Base-by-base conservation (phyloP, 2,329 filamentous ascomycete genomes). In the Cladosporium colombiae region DNA sequence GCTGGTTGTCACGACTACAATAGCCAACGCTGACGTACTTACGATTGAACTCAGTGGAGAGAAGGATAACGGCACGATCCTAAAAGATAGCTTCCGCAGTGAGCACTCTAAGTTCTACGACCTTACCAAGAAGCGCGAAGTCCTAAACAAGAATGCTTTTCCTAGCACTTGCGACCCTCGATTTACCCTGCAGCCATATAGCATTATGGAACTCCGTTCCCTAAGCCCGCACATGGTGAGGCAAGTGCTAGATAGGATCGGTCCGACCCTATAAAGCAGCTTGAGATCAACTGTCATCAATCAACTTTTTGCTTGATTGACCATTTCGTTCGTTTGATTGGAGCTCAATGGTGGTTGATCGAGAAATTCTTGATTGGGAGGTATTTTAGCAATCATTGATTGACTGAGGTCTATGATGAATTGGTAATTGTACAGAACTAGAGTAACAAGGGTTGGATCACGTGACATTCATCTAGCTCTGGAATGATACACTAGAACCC, bases 61-160 rank as follows among this genome's bases (percentile, higher is more conserved):
- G 50, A 44, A 37, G 31, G 62, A 64, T 3, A 46, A n/a, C 23
- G 33, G 63, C 8, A 60, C 56, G 14, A 57, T 46, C 13, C 21
- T 65, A 2, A 56, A 65, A 33, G 40, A 53, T 13, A 56, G 40
- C 29, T 65, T 60, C 16, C 25, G 63, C 27, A 60, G 60, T 14
- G 56, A 50, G 33, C 55, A 60, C 35, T 64, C 52, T 29, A 49
- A 61, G 31, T 65, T 62, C 23, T 62, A 50, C 57, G 64, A 62
- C 27, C 49, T 66, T 25, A 58, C 52, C 66, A 60, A 18, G 1
- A 55, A n/a, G 10, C 14, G 58, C 6, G 35, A 49, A 46, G 44
- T 60, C 16, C 33, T 60, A 25, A 52, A 60, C 63, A 37, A 49
- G 3, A 40, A 55, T n/a, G 55, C 55, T 5, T 65, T 65, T 29